Evolutionary conservation across 192 early-diverging fungal species (phyloP), one percentile per base, ranked within the genome.

Genomic region (Podila epicladia): DNA sequence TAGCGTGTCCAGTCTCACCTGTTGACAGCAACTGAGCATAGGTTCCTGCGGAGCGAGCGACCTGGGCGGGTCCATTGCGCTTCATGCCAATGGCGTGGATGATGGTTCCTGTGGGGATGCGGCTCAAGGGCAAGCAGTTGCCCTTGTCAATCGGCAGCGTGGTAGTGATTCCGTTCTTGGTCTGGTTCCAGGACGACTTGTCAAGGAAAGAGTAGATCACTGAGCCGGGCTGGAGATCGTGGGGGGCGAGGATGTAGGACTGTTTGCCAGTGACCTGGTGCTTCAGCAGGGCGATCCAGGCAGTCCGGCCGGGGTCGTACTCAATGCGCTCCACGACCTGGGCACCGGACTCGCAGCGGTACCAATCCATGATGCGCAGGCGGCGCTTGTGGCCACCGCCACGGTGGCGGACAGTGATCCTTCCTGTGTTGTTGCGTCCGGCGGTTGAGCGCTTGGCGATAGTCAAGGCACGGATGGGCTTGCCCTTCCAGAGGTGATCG

Each of bases 351-450:
- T 90, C 89, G 38, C 64, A 72, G 71, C 97, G 94, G 71, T 87
- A 79, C 84, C 95, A 99, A 71, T 99, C 97, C 13, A 99, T 88
- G 33, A 92, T 79, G 60, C 96, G 89, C 72, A 97, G 89, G 53
- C 95, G 90, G 51, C 93, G 89, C 80, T 96, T 95, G 78, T 94
- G 94, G 28, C 97, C 97, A 35, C 96, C 97, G 41, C 97, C 97
- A 53, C 95, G 93, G 74, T 97, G 95, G 17, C 96, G 92, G 41
- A 96, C 92, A 15, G 96, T 97, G 75, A 99, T 95, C 32, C 88
- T 86, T 15, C 97, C 97, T 11, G 91, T 92, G 82, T 93, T 91
- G 88, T 96, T 97, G 62, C 97, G 89, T 8, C 97, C 97, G 32
- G 95, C 95, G 2, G 88, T 93, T 37, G 88, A 86, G 38, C 93